Evolutionary conservation across 106 monocot genomes (phyloP).

Genomic region (Dioscorea alata): DNA sequence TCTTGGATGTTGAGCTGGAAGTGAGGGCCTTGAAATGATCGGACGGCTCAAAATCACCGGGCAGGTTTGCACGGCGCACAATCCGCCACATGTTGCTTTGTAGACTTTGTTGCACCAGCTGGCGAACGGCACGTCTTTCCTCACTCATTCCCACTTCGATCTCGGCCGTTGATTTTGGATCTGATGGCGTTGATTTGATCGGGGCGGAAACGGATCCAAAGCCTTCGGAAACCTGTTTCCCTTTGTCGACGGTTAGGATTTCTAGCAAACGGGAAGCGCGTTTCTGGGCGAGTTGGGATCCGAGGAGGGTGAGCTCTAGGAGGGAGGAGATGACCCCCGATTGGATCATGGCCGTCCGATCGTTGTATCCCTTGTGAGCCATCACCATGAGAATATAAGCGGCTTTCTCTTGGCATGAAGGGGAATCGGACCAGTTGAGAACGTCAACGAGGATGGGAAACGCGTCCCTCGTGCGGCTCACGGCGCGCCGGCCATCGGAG

Average conservation of each 20-base stretch:
- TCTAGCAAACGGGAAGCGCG: conserved; percentile 68
- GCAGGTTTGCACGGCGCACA: conserved; percentile 60
- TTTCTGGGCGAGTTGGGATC: conserved; percentile 70
- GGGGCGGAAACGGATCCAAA: background rate
- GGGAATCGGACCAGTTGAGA: conserved; percentile 64
- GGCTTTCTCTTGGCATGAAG: conserved; percentile 81
- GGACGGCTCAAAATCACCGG: conserved; percentile 39
- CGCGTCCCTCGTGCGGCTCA: conserved; percentile 30
- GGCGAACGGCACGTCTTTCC: conserved; percentile 54
- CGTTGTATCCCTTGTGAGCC: conserved; percentile 38
- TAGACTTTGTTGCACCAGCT: conserved; percentile 77
- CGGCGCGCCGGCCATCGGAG: conserved; percentile 37
- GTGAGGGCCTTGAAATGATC: conserved; percentile 28
- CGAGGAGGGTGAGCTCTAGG: conserved; percentile 69
- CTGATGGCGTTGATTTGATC: conserved; percentile 14
- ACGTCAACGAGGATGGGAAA: conserved; percentile 54
- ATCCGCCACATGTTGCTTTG: conserved; percentile 70
- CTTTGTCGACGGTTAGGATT: conserved; percentile 47
- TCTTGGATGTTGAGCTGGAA: conserved; percentile 50
- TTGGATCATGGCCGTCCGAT: conserved; percentile 48
- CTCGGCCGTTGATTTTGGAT: background rate
- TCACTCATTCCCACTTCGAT: conserved; percentile 31
- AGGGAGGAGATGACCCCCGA: conserved; percentile 50
- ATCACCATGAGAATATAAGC: conserved; percentile 74
- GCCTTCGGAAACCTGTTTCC: conserved; percentile 40